A percentile compares a stretch with the other conserved stretches of the same genome.
Conservation (phyloP, 495 filamentous ascomycete species). For the Chlorociboria aeruginascens region DNA sequence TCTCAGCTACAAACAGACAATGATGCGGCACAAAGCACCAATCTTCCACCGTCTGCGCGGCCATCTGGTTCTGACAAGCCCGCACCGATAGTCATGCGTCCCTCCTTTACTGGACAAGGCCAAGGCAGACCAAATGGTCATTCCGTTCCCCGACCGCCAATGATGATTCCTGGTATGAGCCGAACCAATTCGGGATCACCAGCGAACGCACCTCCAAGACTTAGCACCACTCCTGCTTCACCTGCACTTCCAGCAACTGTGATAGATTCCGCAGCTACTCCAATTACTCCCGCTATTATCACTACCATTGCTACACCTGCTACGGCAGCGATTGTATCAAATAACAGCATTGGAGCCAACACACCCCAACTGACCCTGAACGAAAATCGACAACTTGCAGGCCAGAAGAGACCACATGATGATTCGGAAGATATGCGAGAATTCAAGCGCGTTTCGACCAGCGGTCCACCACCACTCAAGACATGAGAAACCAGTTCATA, state of each 20-base stretch:
- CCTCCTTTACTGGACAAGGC: conserved; percentile 13
- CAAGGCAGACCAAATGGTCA: conserved; percentile 9
- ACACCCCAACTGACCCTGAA: conserved; percentile 3
- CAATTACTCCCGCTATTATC: background rate
- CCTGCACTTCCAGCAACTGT: background rate
- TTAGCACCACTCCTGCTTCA: conserved; percentile 10
- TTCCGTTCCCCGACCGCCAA: conserved; percentile 18
- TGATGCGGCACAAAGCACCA: conserved; percentile 4
- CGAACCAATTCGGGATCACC: conserved; percentile 13
- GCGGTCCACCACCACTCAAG: conserved; percentile 15
- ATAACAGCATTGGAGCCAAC: conserved; percentile 10
- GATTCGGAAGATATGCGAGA: conserved; percentile 15
- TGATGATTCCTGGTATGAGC: conserved; percentile 12
- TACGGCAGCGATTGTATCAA: too few species aligned
- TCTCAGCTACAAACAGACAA: conserved; percentile 9
- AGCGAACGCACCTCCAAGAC: conserved; percentile 3
- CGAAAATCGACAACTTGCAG: conserved; percentile 7
- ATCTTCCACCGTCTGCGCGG: background rate
- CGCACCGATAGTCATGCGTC: conserved; percentile 10
- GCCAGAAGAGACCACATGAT: conserved; percentile 15
- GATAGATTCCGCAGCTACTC: too few species aligned
- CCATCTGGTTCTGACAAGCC: conserved; percentile 1
- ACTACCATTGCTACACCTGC: background rate
- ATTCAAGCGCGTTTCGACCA: conserved; percentile 11
- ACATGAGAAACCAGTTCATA: conserved; percentile 1